Base-by-base conservation (phyloP, 2,329 filamentous ascomycete genomes). In the Metarhizium rileyi region DNA sequence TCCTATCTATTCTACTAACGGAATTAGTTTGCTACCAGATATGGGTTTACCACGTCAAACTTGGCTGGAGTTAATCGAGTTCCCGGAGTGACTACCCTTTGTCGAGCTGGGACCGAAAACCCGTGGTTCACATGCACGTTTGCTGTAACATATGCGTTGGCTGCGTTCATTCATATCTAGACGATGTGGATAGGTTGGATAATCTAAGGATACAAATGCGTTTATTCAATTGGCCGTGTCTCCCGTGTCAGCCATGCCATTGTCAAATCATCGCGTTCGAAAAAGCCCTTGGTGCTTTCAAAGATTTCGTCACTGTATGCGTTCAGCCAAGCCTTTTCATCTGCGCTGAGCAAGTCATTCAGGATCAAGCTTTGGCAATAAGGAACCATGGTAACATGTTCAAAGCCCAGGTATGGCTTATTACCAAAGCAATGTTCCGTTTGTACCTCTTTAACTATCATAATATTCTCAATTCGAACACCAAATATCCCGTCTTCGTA, bases 401-500 rank as follows among this genome's bases (percentile, higher is more conserved):
- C 91, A 58, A 98, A 98, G 3, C 90, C 90, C 33, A 97, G 74
- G 70, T 87, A 98, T 2, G 90, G 86, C 71, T 95, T 95, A 59
- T 95, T 91, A 20, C 90, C 91, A 63, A 97, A 97, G 33, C 83
- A 81, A 67, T 95, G 79, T 53, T 84, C 83, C 4, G 91, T 95
- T 67, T 90, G 75, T n/a, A 86, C 84, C 64, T 96, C 90, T 56
- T 80, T 85, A 27, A 94, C 89, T 75, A 97, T 85, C 56, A 95
- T 81, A 60, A 98, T 83, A 65, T 98, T 98, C 69, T 98, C 93
- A 61, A 96, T 96, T 18, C 93, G 85, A 57, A 98, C 93, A 18
- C 93, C 93, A 62, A 95, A 98, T 36, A 83, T 82, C 44, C 90
- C 91, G 60, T 98, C 93, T 66, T 97, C 90, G 65, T 98, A 98